Evolutionary conservation across 1,284 basidiomycete species (phyloP).

Genomic region (Bondarzewia mesenterica): DNA sequence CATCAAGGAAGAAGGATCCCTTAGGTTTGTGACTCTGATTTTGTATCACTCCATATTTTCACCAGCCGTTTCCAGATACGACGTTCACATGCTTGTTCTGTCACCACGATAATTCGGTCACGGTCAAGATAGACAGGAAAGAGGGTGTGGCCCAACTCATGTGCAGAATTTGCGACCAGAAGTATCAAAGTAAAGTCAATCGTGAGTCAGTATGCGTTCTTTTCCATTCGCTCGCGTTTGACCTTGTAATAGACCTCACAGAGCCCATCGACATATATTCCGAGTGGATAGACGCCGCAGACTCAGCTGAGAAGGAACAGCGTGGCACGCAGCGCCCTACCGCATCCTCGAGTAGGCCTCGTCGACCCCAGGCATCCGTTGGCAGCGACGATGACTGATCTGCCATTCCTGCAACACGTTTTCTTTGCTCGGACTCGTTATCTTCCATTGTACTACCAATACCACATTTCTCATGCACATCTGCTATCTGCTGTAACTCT

Average conservation of each 20-base stretch:
- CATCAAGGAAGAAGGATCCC: constrained; percentile 54
- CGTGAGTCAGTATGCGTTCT: constrained; percentile 45
- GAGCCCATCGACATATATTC: constrained; percentile 89
- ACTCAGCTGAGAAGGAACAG: constrained; percentile 67
- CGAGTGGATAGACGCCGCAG: constrained; percentile 88
- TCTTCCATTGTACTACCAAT: too few species aligned
- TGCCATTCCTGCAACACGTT: too few species aligned
- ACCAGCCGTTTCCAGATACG: constrained; percentile 41
- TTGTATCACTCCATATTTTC: background rate
- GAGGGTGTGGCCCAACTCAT: constrained; percentile 71
- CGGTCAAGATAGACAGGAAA: constrained; percentile 78
- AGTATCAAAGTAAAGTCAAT: constrained; percentile 78
- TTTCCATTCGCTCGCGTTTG: background rate
- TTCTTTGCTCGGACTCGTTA: too few species aligned
- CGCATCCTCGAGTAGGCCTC: constrained; percentile 51
- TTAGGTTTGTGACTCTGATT: constrained; percentile 42
- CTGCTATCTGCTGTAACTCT: too few species aligned
- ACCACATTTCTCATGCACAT: too few species aligned
- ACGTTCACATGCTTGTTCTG: constrained; percentile 85
- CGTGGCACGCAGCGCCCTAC: constrained; percentile 39
- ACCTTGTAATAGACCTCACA: constrained; percentile 54
- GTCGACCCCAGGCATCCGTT: constrained; percentile 23
- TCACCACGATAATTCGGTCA: constrained; percentile 85
- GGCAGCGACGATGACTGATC: constrained; percentile 17
- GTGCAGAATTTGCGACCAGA: constrained; percentile 76